Evolutionary conservation across 768 basidiomycete species (phyloP).

Genomic region (Agrocybe chaxingu): DNA sequence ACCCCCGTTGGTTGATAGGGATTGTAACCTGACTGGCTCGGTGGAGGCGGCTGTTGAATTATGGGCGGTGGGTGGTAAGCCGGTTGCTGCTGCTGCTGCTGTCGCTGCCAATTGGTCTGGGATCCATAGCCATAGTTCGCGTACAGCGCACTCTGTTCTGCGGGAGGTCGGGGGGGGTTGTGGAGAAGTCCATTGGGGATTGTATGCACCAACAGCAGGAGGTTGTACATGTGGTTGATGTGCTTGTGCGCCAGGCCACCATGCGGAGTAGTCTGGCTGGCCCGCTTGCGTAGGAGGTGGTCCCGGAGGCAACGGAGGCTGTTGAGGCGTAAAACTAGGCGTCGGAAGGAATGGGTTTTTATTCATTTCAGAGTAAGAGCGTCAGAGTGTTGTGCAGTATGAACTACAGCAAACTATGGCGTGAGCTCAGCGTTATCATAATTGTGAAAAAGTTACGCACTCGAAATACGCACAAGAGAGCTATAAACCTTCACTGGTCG

Average conservation of each 20-base stretch:
- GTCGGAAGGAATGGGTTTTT: slow-evolving; percentile 81
- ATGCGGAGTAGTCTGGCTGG: slow-evolving; percentile 73
- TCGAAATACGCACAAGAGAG: no score
- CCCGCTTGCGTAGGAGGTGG: slow-evolving; percentile 67
- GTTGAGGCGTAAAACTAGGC: slow-evolving; percentile 64
- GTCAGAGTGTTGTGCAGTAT: slow-evolving; percentile 1
- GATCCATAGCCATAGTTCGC: slow-evolving; percentile 91
- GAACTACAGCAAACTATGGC: slow-evolving; percentile 1
- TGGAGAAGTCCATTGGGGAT: slow-evolving; percentile 63
- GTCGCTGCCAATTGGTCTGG: slow-evolving; percentile 59
- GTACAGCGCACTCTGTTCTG: slow-evolving; percentile 82
- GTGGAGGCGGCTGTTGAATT: slow-evolving; percentile 51
- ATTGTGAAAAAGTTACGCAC: not conserved
- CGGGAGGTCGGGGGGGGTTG: slow-evolving; percentile 66
- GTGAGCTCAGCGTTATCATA: not conserved
- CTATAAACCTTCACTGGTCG: no score
- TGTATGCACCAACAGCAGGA: slow-evolving; percentile 48
- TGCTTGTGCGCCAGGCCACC: slow-evolving; percentile 64
- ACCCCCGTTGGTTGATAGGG: slow-evolving; percentile 73
- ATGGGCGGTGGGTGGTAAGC: slow-evolving; percentile 52
- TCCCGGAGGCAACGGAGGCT: slow-evolving; percentile 78
- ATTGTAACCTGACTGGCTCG: slow-evolving; percentile 63
- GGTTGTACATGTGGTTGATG: slow-evolving; percentile 51
- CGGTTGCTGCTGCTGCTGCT: slow-evolving; percentile 54
- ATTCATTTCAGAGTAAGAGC: slow-evolving; percentile 49